Conservation (phyloP, 139 green algal species). For the Monoraphidium neglectum region DNA sequence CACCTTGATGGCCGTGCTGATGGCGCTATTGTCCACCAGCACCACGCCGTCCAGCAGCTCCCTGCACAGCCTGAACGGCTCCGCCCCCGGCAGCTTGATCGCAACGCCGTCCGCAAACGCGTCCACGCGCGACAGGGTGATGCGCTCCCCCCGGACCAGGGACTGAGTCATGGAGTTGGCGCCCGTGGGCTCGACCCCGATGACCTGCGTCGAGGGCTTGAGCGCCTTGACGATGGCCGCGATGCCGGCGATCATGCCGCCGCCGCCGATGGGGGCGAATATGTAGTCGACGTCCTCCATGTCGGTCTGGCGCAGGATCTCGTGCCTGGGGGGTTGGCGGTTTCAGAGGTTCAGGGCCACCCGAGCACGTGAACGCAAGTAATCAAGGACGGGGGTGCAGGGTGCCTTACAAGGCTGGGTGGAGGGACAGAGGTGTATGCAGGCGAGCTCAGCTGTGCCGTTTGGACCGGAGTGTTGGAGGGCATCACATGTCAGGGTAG, state of each 20-base stretch:
- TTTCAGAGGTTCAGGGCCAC: too few species aligned
- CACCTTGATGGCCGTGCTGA: slow-evolving; percentile 90
- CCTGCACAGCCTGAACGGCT: slow-evolving; percentile 89
- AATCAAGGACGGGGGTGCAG: too few species aligned
- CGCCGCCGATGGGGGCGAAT: slow-evolving; percentile 91
- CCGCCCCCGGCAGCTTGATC: slow-evolving; percentile 76
- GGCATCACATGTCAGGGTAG: too few species aligned
- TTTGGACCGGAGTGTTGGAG: too few species aligned
- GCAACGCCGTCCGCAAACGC: slow-evolving; percentile 93
- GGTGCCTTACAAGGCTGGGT: too few species aligned
- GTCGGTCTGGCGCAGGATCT: too few species aligned
- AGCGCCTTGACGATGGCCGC: slow-evolving; percentile 87
- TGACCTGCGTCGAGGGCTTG: slow-evolving; percentile 70
- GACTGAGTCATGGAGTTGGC: slow-evolving; percentile 90
- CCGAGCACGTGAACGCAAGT: too few species aligned
- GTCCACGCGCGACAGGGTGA: slow-evolving; percentile 80
- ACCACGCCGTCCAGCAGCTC: slow-evolving; percentile 88
- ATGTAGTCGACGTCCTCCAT: slow-evolving; percentile 73
- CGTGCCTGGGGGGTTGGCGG: too few species aligned
- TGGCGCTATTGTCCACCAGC: slow-evolving; percentile 82
- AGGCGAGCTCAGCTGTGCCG: too few species aligned
- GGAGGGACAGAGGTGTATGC: too few species aligned
- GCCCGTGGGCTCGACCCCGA: slow-evolving; percentile 92
- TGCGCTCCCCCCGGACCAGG: slow-evolving; percentile 63
- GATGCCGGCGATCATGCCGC: slow-evolving; percentile 91